These are phyloP conservation scores for Gnaphalium uliginosum DNA, from an alignment of 129 eudicot species.

Conservation along the genomic window DNA sequence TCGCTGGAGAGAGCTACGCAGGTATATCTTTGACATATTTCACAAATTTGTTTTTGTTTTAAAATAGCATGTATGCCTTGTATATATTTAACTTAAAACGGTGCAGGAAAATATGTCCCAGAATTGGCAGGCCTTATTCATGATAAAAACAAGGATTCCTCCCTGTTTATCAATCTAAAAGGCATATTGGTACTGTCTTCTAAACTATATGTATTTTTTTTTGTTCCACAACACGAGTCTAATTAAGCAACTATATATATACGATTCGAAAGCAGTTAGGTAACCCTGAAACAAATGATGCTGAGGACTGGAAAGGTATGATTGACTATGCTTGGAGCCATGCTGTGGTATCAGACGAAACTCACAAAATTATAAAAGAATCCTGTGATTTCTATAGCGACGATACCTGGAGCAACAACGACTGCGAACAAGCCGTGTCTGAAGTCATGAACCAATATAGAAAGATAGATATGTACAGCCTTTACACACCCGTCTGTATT, in stretches of 20 bases:
- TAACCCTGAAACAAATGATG: slow-evolving; percentile 83
- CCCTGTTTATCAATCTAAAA: slow-evolving; percentile 52
- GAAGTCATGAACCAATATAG: slow-evolving; percentile 63
- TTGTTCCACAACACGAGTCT: background rate
- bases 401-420: slow-evolving; percentile 54
- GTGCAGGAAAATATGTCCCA: slow-evolving; percentile 71
- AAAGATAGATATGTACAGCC: slow-evolving; percentile 83
- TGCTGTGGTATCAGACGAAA: slow-evolving; percentile 91
- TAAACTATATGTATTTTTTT: background rate
- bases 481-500: slow-evolving; percentile 71
- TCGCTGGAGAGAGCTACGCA: slow-evolving; percentile 97
- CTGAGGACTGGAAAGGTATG: slow-evolving; percentile 85
- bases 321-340: slow-evolving; percentile 98
- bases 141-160: slow-evolving; percentile 59
- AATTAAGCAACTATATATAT: background rate
- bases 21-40: slow-evolving; percentile 42
- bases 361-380: slow-evolving; percentile 54
- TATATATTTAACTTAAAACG: no score
- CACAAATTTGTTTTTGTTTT: background rate
- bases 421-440: slow-evolving; percentile 49
- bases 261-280: slow-evolving; percentile 52
- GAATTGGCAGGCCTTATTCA: slow-evolving; percentile 72
- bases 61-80: background rate
- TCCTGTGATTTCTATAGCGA: slow-evolving; percentile 68
- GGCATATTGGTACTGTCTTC: slow-evolving; percentile 68